phyloP scores from a whole-genome alignment of 257 asterid genomes.

The Mentha longifolia region DNA sequence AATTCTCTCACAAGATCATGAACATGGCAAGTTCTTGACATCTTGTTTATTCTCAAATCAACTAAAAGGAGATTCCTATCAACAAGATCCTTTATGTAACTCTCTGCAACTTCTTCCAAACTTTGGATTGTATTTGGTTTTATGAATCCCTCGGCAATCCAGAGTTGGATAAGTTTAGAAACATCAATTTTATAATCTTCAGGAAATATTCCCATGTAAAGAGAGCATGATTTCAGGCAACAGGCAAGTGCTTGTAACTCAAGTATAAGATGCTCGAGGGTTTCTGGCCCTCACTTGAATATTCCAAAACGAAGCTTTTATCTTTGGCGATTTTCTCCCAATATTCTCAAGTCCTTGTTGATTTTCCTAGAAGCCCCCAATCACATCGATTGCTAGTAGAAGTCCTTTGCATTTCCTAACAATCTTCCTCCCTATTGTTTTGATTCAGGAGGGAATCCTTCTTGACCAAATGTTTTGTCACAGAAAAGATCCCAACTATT shows the following conservation, averaged over 20 bases:
- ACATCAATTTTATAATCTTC: neutral
- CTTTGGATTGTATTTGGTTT: neutral
- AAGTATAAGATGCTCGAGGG: neutral
- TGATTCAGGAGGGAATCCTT: conserved; percentile 10
- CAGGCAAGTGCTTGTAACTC: conserved; percentile 18
- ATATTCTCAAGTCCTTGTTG: neutral
- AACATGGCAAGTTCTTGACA: neutral
- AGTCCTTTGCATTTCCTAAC: conserved; percentile 7
- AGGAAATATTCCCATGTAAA: conserved; percentile 23
- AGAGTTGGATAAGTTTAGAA: conserved; percentile 3
- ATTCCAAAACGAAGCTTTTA: neutral
- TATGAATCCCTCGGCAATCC: conserved; percentile 16
- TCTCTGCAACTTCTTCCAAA: conserved; percentile 23
- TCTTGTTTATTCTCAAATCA: neutral
- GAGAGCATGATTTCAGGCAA: conserved; percentile 18
- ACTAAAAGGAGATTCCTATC: conserved; percentile 21
- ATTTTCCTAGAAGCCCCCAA: conserved; percentile 27
- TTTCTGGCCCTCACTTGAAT: neutral
- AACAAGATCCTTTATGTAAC: conserved; percentile 1
- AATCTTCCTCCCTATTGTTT: neutral
- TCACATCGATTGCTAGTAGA: neutral
- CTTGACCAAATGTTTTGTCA: neutral
- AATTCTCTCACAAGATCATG: conserved; percentile 23
- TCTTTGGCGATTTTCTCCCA: neutral
- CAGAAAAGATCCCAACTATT: conserved; percentile 10